phyloP scores from a whole-genome alignment of 2,329 filamentous ascomycete species.

The Aspergillus udagawae region DNA sequence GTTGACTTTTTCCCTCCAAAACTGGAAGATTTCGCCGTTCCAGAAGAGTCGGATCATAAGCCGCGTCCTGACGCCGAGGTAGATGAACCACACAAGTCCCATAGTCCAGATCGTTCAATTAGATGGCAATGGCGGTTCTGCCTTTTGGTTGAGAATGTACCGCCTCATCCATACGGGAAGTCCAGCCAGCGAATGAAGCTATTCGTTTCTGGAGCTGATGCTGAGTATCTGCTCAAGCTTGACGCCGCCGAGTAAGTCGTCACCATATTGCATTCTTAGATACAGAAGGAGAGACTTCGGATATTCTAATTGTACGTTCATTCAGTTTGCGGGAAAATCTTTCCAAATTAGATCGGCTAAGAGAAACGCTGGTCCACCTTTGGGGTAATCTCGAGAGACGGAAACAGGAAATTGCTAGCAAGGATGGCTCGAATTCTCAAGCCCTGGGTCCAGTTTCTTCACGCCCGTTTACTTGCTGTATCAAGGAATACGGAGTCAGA shows the following conservation, averaged over 20 bases:
- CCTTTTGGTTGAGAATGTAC: conserved; percentile 70
- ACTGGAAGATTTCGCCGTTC: conserved; percentile 66
- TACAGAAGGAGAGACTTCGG: not conserved
- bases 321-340: conserved; percentile 55
- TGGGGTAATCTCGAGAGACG: conserved; percentile 84
- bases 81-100: conserved; percentile 26
- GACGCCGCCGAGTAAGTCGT: conserved; percentile 52
- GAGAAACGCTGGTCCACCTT: conserved; percentile 68
- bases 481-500: conserved; percentile 65
- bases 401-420: conserved; percentile 43
- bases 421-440: conserved; percentile 11
- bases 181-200: conserved; percentile 58
- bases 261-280: not conserved
- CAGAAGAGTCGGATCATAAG: conserved; percentile 44
- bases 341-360: conserved; percentile 50
- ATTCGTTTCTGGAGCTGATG: conserved; percentile 60
- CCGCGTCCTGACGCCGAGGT: conserved; percentile 35
- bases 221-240: conserved; percentile 53
- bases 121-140: conserved; percentile 82
- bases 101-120: conserved; percentile 4
- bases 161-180: conserved; percentile 30
- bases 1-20: conserved; percentile 72
- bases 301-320: not conserved
- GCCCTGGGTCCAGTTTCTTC: conserved; percentile 42
- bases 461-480: conserved; percentile 64